Evolutionary conservation across 495 filamentous ascomycete species (phyloP), one percentile per base, ranked within the genome.

Genomic region (Aspergillus sparsus): DNA sequence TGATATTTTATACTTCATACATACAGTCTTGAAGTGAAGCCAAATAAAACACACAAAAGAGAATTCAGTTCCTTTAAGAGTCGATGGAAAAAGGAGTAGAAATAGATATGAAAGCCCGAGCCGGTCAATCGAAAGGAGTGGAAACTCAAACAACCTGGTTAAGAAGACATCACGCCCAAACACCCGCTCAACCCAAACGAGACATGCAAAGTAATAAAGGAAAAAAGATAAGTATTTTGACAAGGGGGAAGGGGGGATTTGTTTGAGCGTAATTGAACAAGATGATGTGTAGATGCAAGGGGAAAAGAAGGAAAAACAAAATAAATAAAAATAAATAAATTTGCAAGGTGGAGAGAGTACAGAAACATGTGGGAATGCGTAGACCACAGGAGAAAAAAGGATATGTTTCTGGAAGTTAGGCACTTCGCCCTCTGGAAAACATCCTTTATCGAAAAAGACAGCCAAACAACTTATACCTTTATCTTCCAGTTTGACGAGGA

Each of bases 401-500:
- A 50, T 41, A 9, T 31, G 11, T 44, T 16, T 44, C 37, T 15
- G 15, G 11, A 11, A 52, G 21, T 52, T n/a, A 16, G 13, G 44
- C 1, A 10, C 15, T 18, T 18, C 9, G n/a, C 15, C 18, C 44
- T 47, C 21, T 27, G 21, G 21, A 27, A 47, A 16, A 47, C 15
- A 47, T 47, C 16, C 18, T 42, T 11, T 42, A 42, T 13, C 39
- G 6, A 47, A 39, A 33, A 62, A 49, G 51, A 34, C 33, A 57
- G 49, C 31, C 31, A 54, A 13, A 18, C n/a, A 5, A 52, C 62
- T 58, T 63, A 63, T 64, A 37, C 32, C 53, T 62, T 54, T 65
- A 65, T 49, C 66, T 57, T 49, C 52, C 58, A 8, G 47, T 37
- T 49, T 57, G 59, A 36, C 56, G 85, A 81, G 54, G 90, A 85